phyloP scores from a whole-genome alignment of 1,284 basidiomycete genomes.

The Porodaedalea pini region DNA sequence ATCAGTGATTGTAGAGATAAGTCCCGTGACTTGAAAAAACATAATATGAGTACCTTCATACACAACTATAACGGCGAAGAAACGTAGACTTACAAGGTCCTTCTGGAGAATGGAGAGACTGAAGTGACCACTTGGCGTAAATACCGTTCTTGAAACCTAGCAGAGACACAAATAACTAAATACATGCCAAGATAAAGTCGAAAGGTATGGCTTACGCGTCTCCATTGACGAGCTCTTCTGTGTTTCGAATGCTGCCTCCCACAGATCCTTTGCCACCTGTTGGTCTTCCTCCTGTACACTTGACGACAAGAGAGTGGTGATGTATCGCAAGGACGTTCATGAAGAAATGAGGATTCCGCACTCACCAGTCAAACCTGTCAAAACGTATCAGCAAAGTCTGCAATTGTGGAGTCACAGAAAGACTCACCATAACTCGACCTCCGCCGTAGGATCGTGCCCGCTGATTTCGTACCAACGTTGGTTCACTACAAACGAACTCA shows the following conservation, averaged over 20 bases:
- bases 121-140: conserved; percentile 25
- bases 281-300: conserved; percentile 22
- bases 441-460: conserved; percentile 16
- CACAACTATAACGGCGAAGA: too few relatives aligned
- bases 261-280: conserved; percentile 15
- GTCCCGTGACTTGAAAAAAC: conserved; percentile 3
- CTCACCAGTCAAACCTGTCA: conserved; percentile 15
- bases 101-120: conserved; percentile 21
- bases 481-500: conserved; percentile 19
- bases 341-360: not conserved
- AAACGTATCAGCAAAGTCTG: not conserved
- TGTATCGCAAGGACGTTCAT: not conserved
- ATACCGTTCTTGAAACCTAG: conserved; percentile 24
- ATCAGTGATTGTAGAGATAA: conserved; percentile 23
- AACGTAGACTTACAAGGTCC: conserved; percentile 18
- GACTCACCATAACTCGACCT: conserved; percentile 22
- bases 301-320: not conserved
- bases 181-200: not conserved
- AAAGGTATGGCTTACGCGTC: conserved; percentile 22
- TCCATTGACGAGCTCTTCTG: conserved; percentile 22
- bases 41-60: not conserved
- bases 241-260: conserved; percentile 21
- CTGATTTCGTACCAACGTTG: conserved; percentile 25
- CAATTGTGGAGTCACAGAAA: too few relatives aligned
- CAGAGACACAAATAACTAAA: not conserved